Conservation (phyloP, 2,329 filamentous ascomycete species). For the Botrytis galanthina region DNA sequence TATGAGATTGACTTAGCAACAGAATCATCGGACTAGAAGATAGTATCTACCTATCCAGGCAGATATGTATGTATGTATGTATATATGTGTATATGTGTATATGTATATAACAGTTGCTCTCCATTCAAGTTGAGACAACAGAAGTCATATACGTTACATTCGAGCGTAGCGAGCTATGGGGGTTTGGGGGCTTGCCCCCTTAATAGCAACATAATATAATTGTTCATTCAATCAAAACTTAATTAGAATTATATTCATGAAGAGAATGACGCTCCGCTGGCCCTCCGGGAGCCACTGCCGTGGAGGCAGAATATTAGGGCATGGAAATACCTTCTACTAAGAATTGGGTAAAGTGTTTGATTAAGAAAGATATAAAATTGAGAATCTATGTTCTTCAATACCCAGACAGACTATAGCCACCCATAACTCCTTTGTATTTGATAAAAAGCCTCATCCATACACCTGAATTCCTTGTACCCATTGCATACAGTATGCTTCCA, state of each 20-base stretch:
- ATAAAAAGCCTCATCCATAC: not conserved
- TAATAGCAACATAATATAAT: not conserved
- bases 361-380: not conserved
- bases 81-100: too few species aligned
- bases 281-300: not conserved
- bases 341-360: not conserved
- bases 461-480: not conserved
- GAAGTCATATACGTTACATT: not conserved
- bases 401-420: not conserved
- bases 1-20: not conserved
- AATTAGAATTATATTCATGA: not conserved
- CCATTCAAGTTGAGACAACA: not conserved
- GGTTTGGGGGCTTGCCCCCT: not conserved
- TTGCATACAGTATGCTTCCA: not conserved
- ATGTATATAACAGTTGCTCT: not conserved
- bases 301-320: not conserved
- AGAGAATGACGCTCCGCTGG: not conserved
- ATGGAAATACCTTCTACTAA: not conserved
- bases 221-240: accelerated
- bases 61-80: too few species aligned
- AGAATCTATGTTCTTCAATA: not conserved
- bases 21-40: too few species aligned
- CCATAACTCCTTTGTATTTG: not conserved
- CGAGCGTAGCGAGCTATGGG: not conserved
- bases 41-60: too few species aligned